Evolutionary conservation across 352 stramenopile genomes (phyloP).

Genomic region (Phytophthora syringae): DNA sequence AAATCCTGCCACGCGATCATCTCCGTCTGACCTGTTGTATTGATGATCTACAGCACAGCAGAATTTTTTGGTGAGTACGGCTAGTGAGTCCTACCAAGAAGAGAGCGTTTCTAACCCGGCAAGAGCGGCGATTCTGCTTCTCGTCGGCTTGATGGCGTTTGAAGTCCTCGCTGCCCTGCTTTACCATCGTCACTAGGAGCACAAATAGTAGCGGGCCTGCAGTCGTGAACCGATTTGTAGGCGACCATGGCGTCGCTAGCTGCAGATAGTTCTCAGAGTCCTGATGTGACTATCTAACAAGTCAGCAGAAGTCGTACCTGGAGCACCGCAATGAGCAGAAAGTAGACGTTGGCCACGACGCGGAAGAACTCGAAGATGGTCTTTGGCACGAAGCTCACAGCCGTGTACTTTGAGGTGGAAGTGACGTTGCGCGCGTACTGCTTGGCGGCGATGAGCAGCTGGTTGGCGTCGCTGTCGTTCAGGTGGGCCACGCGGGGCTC

Average conservation of each 20-base stretch:
- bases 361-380: constrained; percentile 95
- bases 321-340: constrained; percentile 93
- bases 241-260: constrained; percentile 67
- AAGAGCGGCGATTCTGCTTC: constrained; percentile 65
- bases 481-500: constrained; percentile 60
- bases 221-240: constrained; percentile 79
- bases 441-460: constrained; percentile 52
- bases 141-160: constrained; percentile 74
- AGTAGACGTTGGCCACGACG: constrained; percentile 95
- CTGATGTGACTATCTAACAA: neutral
- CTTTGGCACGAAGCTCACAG: constrained; percentile 91
- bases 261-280: constrained; percentile 30
- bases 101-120: constrained; percentile 36
- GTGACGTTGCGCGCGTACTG: constrained; percentile 84
- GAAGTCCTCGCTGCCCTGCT: constrained; percentile 74
- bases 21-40: constrained; percentile 45
- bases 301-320: constrained; percentile 50
- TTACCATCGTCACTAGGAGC: constrained; percentile 77
- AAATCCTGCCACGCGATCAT: constrained; percentile 72
- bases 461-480: constrained; percentile 61
- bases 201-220: constrained; percentile 75
- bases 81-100: neutral
- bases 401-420: constrained; percentile 93
- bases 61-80: neutral
- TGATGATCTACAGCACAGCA: constrained; percentile 49